These are phyloP conservation scores for Cytospora piceicola DNA, from an alignment of 2,329 filamentous ascomycete genomes.

Conservation along the genomic window DNA sequence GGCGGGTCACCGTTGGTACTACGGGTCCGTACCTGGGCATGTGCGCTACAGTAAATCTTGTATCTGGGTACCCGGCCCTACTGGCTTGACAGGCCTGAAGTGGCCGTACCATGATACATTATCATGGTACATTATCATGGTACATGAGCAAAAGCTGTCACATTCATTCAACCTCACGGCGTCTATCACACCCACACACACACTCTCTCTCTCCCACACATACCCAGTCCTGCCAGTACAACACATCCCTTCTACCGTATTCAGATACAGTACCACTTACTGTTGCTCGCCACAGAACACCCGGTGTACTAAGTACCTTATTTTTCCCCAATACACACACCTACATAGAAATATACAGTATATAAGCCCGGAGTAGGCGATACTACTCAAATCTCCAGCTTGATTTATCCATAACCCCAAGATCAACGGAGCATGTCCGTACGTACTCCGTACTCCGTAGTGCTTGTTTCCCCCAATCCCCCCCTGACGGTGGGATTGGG, in stretches of 20 bases:
- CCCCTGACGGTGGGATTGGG: neutral
- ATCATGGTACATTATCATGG: too few species aligned
- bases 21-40: neutral
- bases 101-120: too few species aligned
- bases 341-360: neutral
- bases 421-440: slow-evolving; percentile 10
- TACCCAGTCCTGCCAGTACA: too few species aligned
- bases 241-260: neutral
- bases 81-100: too few species aligned
- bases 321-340: neutral
- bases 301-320: too few species aligned
- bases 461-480: neutral
- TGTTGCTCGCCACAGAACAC: neutral
- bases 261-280: neutral
- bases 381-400: neutral
- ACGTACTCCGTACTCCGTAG: neutral
- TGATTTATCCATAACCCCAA: neutral
- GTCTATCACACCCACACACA: neutral
- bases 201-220: too few species aligned
- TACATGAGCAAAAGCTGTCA: neutral
- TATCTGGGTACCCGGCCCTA: neutral
- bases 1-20: slow-evolving; percentile 19
- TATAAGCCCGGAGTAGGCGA: neutral
- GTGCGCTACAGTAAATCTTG: too few species aligned
- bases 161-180: neutral